phyloP scores from a whole-genome alignment of 768 basidiomycete genomes.

The Suillus luteus region DNA sequence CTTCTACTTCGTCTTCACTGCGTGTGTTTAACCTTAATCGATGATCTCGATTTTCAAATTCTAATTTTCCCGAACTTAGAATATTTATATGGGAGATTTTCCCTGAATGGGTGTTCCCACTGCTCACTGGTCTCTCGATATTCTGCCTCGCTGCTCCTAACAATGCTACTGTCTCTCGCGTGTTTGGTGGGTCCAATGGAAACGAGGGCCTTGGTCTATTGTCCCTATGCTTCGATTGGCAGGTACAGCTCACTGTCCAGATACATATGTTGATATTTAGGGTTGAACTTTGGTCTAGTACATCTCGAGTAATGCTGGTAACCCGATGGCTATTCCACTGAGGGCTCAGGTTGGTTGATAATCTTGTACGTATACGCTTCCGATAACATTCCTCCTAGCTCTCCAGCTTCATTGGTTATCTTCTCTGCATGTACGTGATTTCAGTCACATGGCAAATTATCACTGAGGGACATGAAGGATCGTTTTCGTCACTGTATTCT shows the following conservation, averaged over 20 bases:
- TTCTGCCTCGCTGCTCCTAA: slow-evolving; percentile 56
- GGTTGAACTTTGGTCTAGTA: slow-evolving; percentile 44
- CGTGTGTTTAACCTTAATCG: slow-evolving; percentile 4
- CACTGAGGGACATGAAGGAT: slow-evolving; percentile 16
- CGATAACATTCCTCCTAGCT: slow-evolving; percentile 24
- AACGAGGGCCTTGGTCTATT: slow-evolving; percentile 66
- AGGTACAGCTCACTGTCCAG: slow-evolving; percentile 26
- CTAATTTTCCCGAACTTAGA: slow-evolving; percentile 18
- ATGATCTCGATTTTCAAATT: not conserved
- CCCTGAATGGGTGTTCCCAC: slow-evolving; percentile 33
- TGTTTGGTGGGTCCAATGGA: slow-evolving; percentile 63
- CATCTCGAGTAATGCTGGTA: slow-evolving; percentile 27
- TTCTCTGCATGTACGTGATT: slow-evolving; percentile 48
- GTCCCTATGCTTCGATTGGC: slow-evolving; percentile 64
- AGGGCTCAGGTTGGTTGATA: slow-evolving; percentile 41
- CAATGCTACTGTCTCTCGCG: slow-evolving; percentile 49
- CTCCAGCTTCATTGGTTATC: slow-evolving; percentile 49
- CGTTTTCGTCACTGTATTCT: slow-evolving; percentile 40
- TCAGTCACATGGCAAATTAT: not conserved
- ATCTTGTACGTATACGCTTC: not conserved
- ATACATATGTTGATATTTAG: slow-evolving; percentile 40
- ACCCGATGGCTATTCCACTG: slow-evolving; percentile 56
- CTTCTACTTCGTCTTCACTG: slow-evolving; percentile 48
- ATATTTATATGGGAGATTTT: slow-evolving; percentile 49
- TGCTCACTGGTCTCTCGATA: slow-evolving; percentile 58